These are phyloP conservation scores for Phytopythium ostracodes DNA, from an alignment of 352 stramenopile genomes.

Conservation along the genomic window DNA sequence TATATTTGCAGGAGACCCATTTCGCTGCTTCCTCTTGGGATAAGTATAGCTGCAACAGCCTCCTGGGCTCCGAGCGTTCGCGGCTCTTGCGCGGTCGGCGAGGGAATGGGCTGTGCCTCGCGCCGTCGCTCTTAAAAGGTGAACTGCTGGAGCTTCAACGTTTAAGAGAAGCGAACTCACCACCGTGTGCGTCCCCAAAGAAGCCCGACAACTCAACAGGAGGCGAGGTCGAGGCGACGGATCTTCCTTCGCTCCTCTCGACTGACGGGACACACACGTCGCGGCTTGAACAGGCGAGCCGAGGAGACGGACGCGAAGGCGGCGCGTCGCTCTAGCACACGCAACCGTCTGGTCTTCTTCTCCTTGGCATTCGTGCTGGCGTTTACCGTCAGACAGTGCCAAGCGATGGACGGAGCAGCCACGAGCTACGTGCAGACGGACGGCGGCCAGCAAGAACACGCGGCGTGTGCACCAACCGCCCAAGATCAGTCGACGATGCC, in stretches of 20 bases:
- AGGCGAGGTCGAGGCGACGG: not conserved
- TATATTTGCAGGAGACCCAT: not conserved
- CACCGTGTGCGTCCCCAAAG: too few species aligned
- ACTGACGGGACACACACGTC: conserved; percentile 2
- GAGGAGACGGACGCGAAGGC: conserved; percentile 1
- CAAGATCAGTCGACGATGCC: not conserved
- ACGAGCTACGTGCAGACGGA: not conserved
- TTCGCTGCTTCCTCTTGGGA: conserved; percentile 4
- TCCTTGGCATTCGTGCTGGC: too few species aligned
- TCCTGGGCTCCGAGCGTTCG: not conserved
- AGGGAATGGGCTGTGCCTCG: not conserved
- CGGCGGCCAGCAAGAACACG: not conserved
- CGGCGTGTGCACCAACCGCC: not conserved
- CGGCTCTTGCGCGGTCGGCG: not conserved
- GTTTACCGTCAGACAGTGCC: not conserved
- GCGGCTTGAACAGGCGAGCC: conserved; percentile 5
- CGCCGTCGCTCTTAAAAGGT: not conserved
- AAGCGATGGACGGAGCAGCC: not conserved
- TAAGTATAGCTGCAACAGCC: conserved; percentile 9
- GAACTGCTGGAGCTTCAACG: not conserved
- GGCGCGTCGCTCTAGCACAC: conserved; percentile 7
- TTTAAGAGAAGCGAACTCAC: not conserved
- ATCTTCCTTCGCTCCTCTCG: not conserved
- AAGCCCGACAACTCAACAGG: too few species aligned
- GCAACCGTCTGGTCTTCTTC: not conserved